phyloP scores from a whole-genome alignment of 306 rosid genomes.

The Dalbergia oliveri region DNA sequence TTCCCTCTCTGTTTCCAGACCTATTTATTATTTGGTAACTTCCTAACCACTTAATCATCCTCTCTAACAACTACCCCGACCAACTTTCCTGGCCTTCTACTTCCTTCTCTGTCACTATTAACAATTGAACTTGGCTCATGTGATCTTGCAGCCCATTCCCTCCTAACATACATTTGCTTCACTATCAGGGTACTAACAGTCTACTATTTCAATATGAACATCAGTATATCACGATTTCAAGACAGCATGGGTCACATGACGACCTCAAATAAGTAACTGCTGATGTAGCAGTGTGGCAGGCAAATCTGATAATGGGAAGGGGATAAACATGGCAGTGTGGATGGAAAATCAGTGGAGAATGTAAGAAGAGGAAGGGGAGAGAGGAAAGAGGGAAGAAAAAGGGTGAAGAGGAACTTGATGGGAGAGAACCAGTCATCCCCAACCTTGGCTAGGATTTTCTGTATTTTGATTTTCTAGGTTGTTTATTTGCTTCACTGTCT shows the following conservation, averaged over 20 bases:
- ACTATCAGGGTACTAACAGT: too few species aligned
- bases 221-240: constrained; percentile 4
- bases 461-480: background rate
- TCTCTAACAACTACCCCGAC: too few species aligned
- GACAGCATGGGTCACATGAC: too few species aligned
- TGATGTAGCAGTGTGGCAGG: background rate
- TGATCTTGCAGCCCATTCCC: too few species aligned
- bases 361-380: background rate
- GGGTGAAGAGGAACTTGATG: background rate
- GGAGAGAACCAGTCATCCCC: background rate
- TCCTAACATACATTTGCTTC: too few species aligned
- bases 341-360: background rate
- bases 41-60: too few species aligned
- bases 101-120: too few species aligned
- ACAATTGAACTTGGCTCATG: too few species aligned
- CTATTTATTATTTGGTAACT: too few species aligned
- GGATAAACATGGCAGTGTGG: too few species aligned
- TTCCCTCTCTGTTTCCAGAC: too few species aligned
- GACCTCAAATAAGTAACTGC: background rate
- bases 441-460: background rate
- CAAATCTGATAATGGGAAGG: background rate
- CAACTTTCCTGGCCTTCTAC: too few species aligned
- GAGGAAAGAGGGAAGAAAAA: background rate
- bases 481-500: background rate
- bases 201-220: constrained; percentile 14